Base-by-base conservation (phyloP, 768 basidiomycete genomes). In the Rhizopogon roseolus region DNA sequence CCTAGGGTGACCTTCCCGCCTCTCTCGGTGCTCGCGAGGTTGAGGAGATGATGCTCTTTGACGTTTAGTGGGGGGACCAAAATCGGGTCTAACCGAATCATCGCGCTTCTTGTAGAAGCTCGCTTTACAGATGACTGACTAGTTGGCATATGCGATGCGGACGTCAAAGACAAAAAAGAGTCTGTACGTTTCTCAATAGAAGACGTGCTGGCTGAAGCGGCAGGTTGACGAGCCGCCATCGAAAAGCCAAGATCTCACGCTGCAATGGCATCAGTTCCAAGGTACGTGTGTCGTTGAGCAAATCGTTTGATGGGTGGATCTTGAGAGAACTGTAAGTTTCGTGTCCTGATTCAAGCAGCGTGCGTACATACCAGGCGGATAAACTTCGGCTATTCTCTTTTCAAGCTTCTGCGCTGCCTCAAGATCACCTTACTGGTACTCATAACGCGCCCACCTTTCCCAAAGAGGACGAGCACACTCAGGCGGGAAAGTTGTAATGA, bases 381-480 rank as follows among this genome's bases (percentile, higher is more conserved):
- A 98, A 1, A 85, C 83, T 55, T 98, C 95, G 1, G 86, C 76
- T 61, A 98, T 89, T 7, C 97, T 82, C 56, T 85, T 85, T 68
- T 97, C 94, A 44, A 98, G 81, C 69, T 95, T 92, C 60, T 90
- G 84, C 2, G 90, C 82, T 1, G 90, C 88, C 41, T 90, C 85
- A 36, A 95, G 75, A 69, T 95, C 93, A n/a, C 93, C 93, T 63
- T 90, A 98, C 62, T 91, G 87, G 71, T 94, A 98, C 68, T 97
- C 93, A 71, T 96, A 96, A 52, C 88, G 79, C 4, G 93, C 86
- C 97, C 95, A 98, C 41, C 91, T 82, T 64, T 97, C 93, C 95
- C 95, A 99, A 16, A 98, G 77, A 0, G 89, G 86, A 36, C 90
- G 78, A 14, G 92, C 91, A 40, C 83, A 81, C 42, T 91, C 89